Base-by-base conservation (phyloP, 2,329 filamentous ascomycete species). In the Pleomassaria siparia region DNA sequence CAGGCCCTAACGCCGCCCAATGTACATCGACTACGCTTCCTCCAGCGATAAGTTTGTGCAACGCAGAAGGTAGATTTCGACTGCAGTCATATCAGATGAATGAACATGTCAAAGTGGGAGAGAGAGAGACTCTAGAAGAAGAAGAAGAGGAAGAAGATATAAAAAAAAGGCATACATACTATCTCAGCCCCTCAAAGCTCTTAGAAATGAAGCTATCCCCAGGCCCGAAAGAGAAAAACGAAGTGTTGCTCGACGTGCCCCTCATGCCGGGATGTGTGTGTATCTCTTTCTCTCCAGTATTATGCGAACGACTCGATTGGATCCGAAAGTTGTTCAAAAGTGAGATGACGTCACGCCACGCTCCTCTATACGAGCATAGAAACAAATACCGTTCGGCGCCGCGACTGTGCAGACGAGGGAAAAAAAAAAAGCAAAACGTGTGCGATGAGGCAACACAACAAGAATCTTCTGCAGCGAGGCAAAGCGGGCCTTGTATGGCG, bases 221-320 rank as follows among this genome's bases (percentile, higher is more conserved):
- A 5, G 54, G 54, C 4, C 66, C 67, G 49, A 71, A 70, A 4
- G 65, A 64, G 47, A 71, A 66, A 53, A 70, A 70, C 1, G 58
- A 64, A 4, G 54, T 55, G 36, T 44, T 55, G 46, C 50, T 63
- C 11, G 51, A 49, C 15, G 49, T 53, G 44, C 46, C 48, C 25
- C 54, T 62, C 66, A 69, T 69, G 44, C 52, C 56, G 50, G 29
- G n/a, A 39, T 50, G 42, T 3, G 13, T n/a, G 16, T 18, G 4
- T 35, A 18, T n/a, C n/a, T n/a, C n/a, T n/a, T n/a, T n/a, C n/a
- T n/a, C n/a, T n/a, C n/a, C n/a, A n/a, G n/a, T n/a, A n/a, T n/a
- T n/a, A n/a, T n/a, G n/a, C n/a, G n/a, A n/a, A n/a, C n/a, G n/a
- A n/a, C n/a, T n/a, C 50, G 47, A 67, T 67, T 67, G 63, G 63